Percentiles rank a stretch among this genome's conserved stretches.
Evolutionary conservation across 1,284 basidiomycete species (phyloP).

Genomic region (Rhodotorula sp.): DNA sequence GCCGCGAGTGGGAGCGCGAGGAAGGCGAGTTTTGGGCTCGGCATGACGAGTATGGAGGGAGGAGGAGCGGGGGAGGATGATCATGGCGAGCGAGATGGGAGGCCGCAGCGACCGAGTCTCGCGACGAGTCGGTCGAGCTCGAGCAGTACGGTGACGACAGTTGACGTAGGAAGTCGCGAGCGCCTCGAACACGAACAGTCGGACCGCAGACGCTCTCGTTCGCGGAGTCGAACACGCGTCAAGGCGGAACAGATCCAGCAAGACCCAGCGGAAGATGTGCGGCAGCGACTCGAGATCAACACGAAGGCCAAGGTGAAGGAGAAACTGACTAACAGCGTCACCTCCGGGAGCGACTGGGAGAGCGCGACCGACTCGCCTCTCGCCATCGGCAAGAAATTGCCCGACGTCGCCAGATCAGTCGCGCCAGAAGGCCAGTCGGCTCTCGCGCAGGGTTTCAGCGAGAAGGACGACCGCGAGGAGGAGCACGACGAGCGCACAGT

Average conservation of each 20-base stretch:
- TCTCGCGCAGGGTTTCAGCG: slow-evolving; percentile 11
- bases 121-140: slow-evolving; percentile 12
- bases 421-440: slow-evolving; percentile 12
- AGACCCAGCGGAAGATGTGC: not conserved
- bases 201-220: slow-evolving; percentile 4
- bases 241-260: not conserved
- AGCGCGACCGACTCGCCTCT: slow-evolving; percentile 35
- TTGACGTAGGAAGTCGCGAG: not conserved
- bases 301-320: not conserved
- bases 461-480: too few relatives aligned
- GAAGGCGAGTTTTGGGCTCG: slow-evolving; percentile 28
- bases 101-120: not conserved
- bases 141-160: slow-evolving; percentile 21
- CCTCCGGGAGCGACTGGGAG: slow-evolving; percentile 31
- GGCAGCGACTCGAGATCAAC: not conserved
- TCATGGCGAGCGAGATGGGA: not conserved
- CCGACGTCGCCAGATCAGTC: slow-evolving; percentile 9
- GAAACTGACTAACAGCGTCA: slow-evolving; percentile 8
- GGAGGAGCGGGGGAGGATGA: not conserved
- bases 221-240: slow-evolving; percentile 2
- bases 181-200: not conserved
- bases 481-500: slow-evolving; percentile 3
- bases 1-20: slow-evolving; percentile 21
- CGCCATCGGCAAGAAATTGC: slow-evolving; percentile 13
- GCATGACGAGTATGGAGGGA: slow-evolving; percentile 30